Percentiles rank a stretch among this genome's conserved stretches.
Conservation (phyloP, 176 grass and related monocot genomes). For the Eragrostis curvula region DNA sequence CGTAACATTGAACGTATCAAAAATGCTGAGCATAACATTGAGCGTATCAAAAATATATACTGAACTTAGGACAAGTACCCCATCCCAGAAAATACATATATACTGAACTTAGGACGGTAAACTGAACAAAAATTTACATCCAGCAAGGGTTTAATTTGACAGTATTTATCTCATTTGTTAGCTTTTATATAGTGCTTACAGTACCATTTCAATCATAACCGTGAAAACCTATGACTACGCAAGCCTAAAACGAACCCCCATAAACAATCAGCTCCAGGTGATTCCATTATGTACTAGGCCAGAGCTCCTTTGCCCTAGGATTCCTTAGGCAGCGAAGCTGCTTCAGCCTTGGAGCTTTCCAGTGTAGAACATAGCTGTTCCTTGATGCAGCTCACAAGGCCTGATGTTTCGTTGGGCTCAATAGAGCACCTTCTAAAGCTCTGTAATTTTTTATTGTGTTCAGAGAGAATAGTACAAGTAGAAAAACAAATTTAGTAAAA, state of each 20-base stretch:
- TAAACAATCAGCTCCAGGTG: neutral
- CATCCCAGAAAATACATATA: too few relatives aligned
- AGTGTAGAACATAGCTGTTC: constrained; percentile 41
- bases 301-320: neutral
- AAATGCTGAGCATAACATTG: too few relatives aligned
- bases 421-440: constrained; percentile 75
- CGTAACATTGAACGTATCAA: too few relatives aligned
- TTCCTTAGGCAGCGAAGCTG: constrained; percentile 39
- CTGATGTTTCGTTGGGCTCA: constrained; percentile 55
- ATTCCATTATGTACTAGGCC: constrained; percentile 30
- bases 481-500: neutral
- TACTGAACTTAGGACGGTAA: too few relatives aligned
- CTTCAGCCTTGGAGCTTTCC: constrained; percentile 36
- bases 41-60: too few relatives aligned
- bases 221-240: neutral
- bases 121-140: too few relatives aligned
- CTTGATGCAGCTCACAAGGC: constrained; percentile 72
- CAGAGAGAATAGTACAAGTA: neutral
- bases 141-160: neutral
- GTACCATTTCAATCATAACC: neutral
- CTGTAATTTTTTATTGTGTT: constrained; percentile 36
- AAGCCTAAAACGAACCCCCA: neutral
- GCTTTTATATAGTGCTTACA: constrained; percentile 18
- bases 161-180: neutral
- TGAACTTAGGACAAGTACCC: too few relatives aligned